Percentiles rank a stretch among this genome's conserved stretches.
phyloP scores from a whole-genome alignment of 306 rosid species.

The Gillenia trifoliata region DNA sequence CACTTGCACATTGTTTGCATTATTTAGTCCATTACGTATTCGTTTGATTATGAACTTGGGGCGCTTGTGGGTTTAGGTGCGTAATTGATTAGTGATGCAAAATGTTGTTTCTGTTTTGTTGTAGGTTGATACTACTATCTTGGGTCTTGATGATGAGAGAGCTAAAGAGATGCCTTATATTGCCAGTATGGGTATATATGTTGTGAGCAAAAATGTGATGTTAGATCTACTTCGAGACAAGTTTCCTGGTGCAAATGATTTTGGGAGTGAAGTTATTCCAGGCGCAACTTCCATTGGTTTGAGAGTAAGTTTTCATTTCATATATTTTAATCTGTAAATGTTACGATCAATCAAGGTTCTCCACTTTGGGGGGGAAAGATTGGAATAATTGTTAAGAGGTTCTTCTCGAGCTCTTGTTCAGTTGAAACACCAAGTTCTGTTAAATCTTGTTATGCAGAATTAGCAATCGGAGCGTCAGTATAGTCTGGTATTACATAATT shows the following conservation, averaged over 20 bases:
- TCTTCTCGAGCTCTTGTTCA: not conserved
- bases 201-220: conserved; percentile 91
- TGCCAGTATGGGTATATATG: conserved; percentile 99
- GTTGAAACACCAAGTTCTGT: not conserved
- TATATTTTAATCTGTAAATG: not conserved
- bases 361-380: not conserved
- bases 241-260: conserved; percentile 96
- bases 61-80: not conserved
- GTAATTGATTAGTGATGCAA: not conserved
- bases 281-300: conserved; percentile 89
- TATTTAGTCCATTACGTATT: not conserved
- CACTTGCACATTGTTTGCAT: not conserved
- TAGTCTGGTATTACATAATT: not conserved
- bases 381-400: not conserved
- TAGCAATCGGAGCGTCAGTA: not conserved
- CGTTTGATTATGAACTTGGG: not conserved
- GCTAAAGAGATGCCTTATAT: conserved; percentile 95
- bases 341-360: not conserved
- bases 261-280: conserved; percentile 98
- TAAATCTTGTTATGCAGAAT: not conserved
- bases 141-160: conserved; percentile 92
- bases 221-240: conserved; percentile 65
- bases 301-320: conserved; percentile 58
- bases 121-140: conserved; percentile 94
- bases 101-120: conserved; percentile 14